Evolutionary conservation across 2,329 filamentous ascomycete species (phyloP).

Genomic region (Emergomyces orientalis): DNA sequence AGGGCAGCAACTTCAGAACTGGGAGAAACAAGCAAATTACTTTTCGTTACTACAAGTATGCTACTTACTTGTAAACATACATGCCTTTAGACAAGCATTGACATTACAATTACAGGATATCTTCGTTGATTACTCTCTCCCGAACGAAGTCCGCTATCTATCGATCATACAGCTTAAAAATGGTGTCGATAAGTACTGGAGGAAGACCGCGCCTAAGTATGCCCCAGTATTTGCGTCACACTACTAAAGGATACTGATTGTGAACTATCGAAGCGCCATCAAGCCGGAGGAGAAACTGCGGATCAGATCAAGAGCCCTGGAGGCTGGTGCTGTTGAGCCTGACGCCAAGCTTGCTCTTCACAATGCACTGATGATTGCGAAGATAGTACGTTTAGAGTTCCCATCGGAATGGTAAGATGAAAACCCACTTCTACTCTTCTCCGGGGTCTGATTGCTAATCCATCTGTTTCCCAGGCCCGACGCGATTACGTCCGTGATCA

Average conservation of each 20-base stretch:
- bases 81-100: neutral
- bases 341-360: conserved; percentile 70
- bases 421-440: neutral
- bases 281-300: conserved; percentile 61
- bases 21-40: conserved; percentile 59
- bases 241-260: neutral
- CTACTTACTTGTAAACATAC: neutral
- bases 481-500: conserved; percentile 47
- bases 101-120: conserved; percentile 47
- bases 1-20: conserved; percentile 58
- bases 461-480: conserved; percentile 33
- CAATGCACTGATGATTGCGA: conserved; percentile 78
- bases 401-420: conserved; percentile 63
- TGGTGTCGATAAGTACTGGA: conserved; percentile 91
- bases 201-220: conserved; percentile 63
- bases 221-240: conserved; percentile 8
- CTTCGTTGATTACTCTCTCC: conserved; percentile 70
- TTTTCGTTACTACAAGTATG: conserved; percentile 61
- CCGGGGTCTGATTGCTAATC: conserved; percentile 4
- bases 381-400: conserved; percentile 82
- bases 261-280: conserved; percentile 42
- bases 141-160: conserved; percentile 71
- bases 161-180: conserved; percentile 94
- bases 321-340: conserved; percentile 67
- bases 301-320: conserved; percentile 66